Conservation (phyloP, 768 basidiomycete species). For the Suillus ampliporus region DNA sequence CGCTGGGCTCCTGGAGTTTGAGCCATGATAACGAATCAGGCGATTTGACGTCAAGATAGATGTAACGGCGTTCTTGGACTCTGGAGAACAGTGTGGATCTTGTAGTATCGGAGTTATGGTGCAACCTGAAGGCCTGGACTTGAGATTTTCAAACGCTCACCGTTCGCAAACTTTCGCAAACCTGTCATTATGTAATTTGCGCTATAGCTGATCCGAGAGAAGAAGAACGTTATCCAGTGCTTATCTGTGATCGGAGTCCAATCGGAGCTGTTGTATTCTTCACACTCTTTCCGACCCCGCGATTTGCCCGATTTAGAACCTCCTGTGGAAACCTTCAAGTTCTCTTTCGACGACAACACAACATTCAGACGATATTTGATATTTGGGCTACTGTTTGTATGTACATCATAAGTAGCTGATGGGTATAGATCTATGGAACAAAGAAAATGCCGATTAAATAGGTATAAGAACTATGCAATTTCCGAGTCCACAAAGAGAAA, state of each 20-base stretch:
- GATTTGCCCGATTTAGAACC: neutral
- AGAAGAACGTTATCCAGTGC: neutral
- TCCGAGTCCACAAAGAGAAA: neutral
- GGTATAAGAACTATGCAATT: neutral
- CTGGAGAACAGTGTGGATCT: neutral
- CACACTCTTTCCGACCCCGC: neutral
- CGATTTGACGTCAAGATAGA: neutral
- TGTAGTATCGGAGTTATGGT: neutral
- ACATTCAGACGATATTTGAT: neutral
- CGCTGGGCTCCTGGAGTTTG: neutral
- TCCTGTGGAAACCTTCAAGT: neutral
- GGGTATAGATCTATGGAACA: neutral
- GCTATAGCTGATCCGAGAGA: neutral
- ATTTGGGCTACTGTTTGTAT: neutral
- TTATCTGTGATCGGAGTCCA: slow-evolving; percentile 8
- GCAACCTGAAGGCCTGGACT: neutral
- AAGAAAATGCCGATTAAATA: neutral
- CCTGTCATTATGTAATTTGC: neutral
- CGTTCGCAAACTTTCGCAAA: no score
- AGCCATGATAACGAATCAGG: neutral
- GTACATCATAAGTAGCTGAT: neutral
- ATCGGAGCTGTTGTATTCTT: neutral
- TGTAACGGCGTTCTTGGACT: neutral
- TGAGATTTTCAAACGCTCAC: neutral
- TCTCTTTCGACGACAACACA: neutral